Evolutionary conservation across 2,329 filamentous ascomycete species (phyloP).

Genomic region (Chaetomiaceae sp.): DNA sequence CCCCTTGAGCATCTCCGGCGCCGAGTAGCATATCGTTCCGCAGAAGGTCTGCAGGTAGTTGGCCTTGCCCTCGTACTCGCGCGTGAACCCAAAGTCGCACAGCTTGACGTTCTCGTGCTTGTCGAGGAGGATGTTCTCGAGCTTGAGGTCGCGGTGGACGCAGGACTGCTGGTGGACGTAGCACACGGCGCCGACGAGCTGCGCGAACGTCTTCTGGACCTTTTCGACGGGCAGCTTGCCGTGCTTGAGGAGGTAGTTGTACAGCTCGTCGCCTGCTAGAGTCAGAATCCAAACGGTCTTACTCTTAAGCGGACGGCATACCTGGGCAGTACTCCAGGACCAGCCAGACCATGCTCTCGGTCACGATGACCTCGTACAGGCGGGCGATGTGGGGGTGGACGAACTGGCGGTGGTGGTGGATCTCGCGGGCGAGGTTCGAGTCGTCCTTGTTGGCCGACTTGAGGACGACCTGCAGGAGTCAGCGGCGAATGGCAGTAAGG

Average conservation of each 20-base stretch:
- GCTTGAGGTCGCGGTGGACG: slow-evolving; percentile 92
- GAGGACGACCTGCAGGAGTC: slow-evolving; percentile 71
- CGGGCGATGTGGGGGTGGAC: slow-evolving; percentile 95
- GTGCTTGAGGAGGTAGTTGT: slow-evolving; percentile 88
- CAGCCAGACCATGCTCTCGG: slow-evolving; percentile 90
- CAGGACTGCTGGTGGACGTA: slow-evolving; percentile 95
- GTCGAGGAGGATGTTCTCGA: slow-evolving; percentile 94
- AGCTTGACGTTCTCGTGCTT: slow-evolving; percentile 97
- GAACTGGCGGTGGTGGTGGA: slow-evolving; percentile 97
- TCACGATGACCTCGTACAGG: slow-evolving; percentile 97
- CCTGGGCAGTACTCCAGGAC: slow-evolving; percentile 94
- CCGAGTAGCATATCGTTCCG: slow-evolving; percentile 95
- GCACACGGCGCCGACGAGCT: slow-evolving; percentile 88
- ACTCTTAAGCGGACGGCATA: slow-evolving; percentile 42
- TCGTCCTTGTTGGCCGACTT: slow-evolving; percentile 97
- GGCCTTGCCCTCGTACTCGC: slow-evolving; percentile 92
- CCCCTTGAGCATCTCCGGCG: slow-evolving; percentile 96
- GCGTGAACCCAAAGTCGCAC: slow-evolving; percentile 95
- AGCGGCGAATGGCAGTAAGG: no score
- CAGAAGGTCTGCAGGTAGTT: slow-evolving; percentile 97
- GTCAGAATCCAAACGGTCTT: neutral
- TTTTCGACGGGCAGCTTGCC: slow-evolving; percentile 79
- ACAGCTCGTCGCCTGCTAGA: slow-evolving; percentile 79
- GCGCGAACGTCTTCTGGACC: slow-evolving; percentile 92
- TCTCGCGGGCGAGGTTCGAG: slow-evolving; percentile 91